Evolutionary conservation across 1,284 basidiomycete species (phyloP).

Genomic region (Trametes sp.): DNA sequence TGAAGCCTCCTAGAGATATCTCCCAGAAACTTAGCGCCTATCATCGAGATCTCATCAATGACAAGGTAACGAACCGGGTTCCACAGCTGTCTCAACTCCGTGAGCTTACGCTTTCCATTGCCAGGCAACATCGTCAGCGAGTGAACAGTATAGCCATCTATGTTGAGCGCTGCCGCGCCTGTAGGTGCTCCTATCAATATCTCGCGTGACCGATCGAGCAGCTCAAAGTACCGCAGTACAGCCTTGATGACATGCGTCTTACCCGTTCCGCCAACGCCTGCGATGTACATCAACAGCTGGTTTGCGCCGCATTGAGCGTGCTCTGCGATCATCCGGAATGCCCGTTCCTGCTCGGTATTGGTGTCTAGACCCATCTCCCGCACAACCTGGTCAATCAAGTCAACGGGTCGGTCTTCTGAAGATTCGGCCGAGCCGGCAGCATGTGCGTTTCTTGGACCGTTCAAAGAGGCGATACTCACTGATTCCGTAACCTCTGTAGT

Average conservation of each 20-base stretch:
- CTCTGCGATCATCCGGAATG: conserved; percentile 2
- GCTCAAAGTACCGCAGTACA: conserved; percentile 5
- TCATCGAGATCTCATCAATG: conserved; percentile 17
- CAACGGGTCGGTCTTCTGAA: too few species aligned
- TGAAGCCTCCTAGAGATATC: neutral
- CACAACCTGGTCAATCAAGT: neutral
- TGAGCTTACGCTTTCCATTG: neutral
- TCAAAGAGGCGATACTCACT: neutral
- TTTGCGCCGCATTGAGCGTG: conserved; percentile 4
- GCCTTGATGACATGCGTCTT: conserved; percentile 29
- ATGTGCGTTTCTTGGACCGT: neutral
- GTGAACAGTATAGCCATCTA: conserved; percentile 22
- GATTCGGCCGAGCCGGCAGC: too few species aligned
- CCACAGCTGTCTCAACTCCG: neutral
- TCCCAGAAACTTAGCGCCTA: neutral
- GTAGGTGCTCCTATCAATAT: conserved; percentile 18
- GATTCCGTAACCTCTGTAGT: neutral
- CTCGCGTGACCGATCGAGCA: neutral
- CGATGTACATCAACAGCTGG: conserved; percentile 24
- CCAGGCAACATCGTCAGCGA: conserved; percentile 15
- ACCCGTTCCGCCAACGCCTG: conserved; percentile 30
- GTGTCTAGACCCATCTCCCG: neutral
- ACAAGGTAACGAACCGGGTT: neutral
- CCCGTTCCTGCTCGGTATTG: conserved; percentile 8
- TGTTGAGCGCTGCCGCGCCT: conserved; percentile 15